Evolutionary conservation across 805 yeast species (phyloP).

Genomic region (Myxozyma mucilagina): DNA sequence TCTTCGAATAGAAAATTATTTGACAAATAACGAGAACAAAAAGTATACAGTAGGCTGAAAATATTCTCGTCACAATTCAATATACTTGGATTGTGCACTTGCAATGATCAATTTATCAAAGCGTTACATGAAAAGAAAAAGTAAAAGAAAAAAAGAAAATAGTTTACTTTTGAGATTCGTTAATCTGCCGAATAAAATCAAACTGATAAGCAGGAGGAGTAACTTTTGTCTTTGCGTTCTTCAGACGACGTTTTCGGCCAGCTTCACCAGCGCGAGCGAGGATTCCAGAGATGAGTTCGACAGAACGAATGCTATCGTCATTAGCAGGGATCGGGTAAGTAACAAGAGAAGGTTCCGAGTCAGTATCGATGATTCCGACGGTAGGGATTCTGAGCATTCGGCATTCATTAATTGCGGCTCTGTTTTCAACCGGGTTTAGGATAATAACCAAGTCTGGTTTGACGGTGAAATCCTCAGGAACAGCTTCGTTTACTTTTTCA

Average conservation of each 20-base stretch:
- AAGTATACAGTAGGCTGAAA: background rate
- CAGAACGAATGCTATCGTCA: conserved; percentile 84
- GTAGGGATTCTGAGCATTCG: conserved; percentile 82
- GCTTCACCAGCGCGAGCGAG: conserved; percentile 80
- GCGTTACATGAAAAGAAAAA: too few species aligned
- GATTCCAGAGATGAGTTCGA: conserved; percentile 77
- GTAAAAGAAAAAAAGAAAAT: too few species aligned
- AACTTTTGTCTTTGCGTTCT: background rate
- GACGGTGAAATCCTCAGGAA: conserved; percentile 38
- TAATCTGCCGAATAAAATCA: too few species aligned
- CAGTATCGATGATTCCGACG: conserved; percentile 90
- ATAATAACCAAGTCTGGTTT: conserved; percentile 88
- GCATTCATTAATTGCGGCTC: conserved; percentile 79
- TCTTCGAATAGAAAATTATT: background rate
- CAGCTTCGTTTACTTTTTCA: background rate
- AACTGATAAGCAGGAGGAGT: background rate
- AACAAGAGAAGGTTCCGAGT: conserved; percentile 83
- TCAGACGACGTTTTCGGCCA: conserved; percentile 47
- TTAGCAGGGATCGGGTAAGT: conserved; percentile 97
- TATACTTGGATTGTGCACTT: background rate
- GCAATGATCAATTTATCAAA: too few species aligned
- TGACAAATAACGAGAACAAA: background rate
- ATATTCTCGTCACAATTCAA: background rate
- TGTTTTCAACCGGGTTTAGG: conserved; percentile 84
- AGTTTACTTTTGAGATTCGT: too few species aligned